phyloP scores from a whole-genome alignment of 192 early-diverging fungal species.

The Coemansia sp. region DNA sequence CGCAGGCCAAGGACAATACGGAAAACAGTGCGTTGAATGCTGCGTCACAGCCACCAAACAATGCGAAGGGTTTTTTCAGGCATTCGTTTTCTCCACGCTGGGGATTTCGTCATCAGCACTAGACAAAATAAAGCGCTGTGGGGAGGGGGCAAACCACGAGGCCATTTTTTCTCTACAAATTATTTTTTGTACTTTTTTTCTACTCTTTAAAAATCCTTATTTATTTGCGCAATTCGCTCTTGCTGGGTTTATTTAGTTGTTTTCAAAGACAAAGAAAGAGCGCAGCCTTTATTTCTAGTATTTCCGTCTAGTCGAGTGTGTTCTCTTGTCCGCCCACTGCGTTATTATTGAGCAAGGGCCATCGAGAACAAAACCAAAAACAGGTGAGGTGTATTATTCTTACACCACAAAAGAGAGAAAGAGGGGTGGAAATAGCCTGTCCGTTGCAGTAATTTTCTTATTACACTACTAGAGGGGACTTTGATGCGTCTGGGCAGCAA shows the following conservation, averaged over 20 bases:
- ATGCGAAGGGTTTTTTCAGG: neutral
- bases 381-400: neutral
- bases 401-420: neutral
- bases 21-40: neutral
- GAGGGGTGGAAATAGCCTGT: neutral
- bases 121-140: neutral
- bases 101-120: conserved; percentile 8
- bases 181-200: conserved; percentile 5
- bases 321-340: too few species aligned
- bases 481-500: conserved; percentile 11
- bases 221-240: neutral
- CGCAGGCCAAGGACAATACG: neutral
- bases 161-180: conserved; percentile 1
- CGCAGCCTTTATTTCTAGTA: too few species aligned
- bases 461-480: neutral
- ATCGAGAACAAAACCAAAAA: too few species aligned
- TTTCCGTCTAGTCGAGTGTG: too few species aligned
- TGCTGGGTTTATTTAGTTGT: neutral
- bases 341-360: too few species aligned
- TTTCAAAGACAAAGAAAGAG: neutral
- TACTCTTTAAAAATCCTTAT: neutral
- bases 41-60: neutral
- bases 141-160: neutral
- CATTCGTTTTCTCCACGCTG: neutral
- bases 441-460: neutral